Evolutionary conservation across 2,329 filamentous ascomycete species (phyloP).

Genomic region (Colletotrichum neosansevieriae): DNA sequence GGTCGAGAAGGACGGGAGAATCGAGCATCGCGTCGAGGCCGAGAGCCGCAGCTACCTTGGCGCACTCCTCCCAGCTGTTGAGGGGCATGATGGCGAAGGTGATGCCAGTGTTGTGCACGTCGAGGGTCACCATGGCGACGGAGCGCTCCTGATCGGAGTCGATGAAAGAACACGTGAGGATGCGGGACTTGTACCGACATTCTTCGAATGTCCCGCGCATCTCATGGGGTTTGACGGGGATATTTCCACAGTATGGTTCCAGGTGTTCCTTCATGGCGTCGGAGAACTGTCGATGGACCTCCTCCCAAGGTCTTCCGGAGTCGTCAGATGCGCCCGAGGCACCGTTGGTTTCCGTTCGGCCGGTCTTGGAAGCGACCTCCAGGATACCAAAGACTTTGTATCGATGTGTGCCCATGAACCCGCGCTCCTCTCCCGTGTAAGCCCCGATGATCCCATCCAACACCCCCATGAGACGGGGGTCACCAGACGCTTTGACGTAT

Average conservation of each 20-base stretch:
- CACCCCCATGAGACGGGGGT: constrained; percentile 63
- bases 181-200: constrained; percentile 61
- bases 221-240: constrained; percentile 62
- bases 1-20: constrained; percentile 51
- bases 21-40: constrained; percentile 62
- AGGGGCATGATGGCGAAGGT: constrained; percentile 68
- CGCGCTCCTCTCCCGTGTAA: constrained; percentile 66
- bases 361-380: constrained; percentile 65
- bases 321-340: constrained; percentile 58
- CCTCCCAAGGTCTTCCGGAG: constrained; percentile 60
- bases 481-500: constrained; percentile 63
- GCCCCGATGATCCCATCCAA: constrained; percentile 67
- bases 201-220: constrained; percentile 68
- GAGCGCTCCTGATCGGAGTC: constrained; percentile 59
- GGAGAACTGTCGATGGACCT: constrained; percentile 63
- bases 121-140: constrained; percentile 63
- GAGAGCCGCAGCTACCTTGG: constrained; percentile 64
- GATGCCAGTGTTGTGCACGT: constrained; percentile 65
- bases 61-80: constrained; percentile 66
- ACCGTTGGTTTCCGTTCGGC: constrained; percentile 65
- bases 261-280: constrained; percentile 67
- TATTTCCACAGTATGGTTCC: constrained; percentile 60
- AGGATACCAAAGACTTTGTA: constrained; percentile 69
- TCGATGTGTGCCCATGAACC: constrained; percentile 68
- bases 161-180: constrained; percentile 59